A percentile compares a stretch with the other conserved stretches of the same genome.
Evolutionary conservation across 2,329 filamentous ascomycete genomes (phyloP).

Genomic region (Fusarium compactum): DNA sequence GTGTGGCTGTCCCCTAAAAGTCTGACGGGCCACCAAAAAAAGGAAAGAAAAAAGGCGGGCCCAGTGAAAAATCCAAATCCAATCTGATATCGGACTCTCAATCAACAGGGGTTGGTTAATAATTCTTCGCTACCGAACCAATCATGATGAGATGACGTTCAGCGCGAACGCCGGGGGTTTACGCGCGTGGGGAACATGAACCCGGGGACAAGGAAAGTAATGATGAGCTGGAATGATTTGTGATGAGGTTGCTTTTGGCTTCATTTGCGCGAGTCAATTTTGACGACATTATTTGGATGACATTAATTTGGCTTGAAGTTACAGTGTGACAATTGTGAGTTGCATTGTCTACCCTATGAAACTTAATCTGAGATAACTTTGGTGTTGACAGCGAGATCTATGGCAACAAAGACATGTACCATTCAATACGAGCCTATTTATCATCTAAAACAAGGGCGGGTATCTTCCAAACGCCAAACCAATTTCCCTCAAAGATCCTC

Average conservation of each 20-base stretch:
- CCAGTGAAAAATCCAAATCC: conserved; percentile 41
- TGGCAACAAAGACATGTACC: background rate
- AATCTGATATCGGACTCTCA: conserved; percentile 54
- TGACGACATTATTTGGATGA: background rate
- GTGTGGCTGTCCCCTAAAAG: conserved; percentile 46
- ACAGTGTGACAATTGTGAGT: too few relatives aligned
- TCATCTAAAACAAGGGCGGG: conserved; percentile 9
- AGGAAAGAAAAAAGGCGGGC: conserved; percentile 25
- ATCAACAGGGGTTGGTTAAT: conserved; percentile 49
- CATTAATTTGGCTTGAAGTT: background rate
- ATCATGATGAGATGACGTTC: conserved; percentile 53
- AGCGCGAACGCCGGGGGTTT: conserved; percentile 46
- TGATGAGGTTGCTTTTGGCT: conserved; percentile 9
- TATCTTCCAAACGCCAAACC: conserved; percentile 35
- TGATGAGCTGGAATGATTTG: background rate
- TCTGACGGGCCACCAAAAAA: conserved; percentile 26
- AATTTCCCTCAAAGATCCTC: conserved; percentile 12
- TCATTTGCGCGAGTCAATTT: background rate
- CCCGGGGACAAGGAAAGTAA: conserved; percentile 24
- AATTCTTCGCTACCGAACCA: conserved; percentile 48
- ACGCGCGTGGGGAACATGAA: conserved; percentile 45
- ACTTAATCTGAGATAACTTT: background rate
- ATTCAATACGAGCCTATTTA: background rate
- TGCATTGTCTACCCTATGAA: background rate
- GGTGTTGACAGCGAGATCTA: background rate